Evolutionary conservation across 2,329 filamentous ascomycete species (phyloP).

Genomic region (Xylariaceae sp.): DNA sequence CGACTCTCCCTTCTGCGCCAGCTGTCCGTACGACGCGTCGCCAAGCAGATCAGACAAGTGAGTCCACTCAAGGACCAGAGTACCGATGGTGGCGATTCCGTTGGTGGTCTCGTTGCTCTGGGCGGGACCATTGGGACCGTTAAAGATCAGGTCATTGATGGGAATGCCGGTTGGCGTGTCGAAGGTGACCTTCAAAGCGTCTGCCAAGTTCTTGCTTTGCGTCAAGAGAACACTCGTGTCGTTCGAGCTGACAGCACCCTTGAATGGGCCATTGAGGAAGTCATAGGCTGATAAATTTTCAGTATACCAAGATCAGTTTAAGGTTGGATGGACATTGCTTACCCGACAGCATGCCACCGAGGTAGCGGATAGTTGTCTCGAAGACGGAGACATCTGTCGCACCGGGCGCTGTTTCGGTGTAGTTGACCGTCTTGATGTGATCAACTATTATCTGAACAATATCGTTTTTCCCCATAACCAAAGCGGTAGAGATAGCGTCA

Average conservation of each 20-base stretch:
- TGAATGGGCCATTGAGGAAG: conserved; percentile 65
- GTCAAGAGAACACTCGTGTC: conserved; percentile 57
- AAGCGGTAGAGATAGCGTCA: conserved; percentile 74
- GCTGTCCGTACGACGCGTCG: conserved; percentile 59
- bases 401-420: conserved; percentile 52
- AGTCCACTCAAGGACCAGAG: conserved; percentile 80
- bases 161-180: conserved; percentile 72
- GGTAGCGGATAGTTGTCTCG: conserved; percentile 85
- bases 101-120: conserved; percentile 46
- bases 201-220: conserved; percentile 66
- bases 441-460: conserved; percentile 69
- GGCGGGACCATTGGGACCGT: conserved; percentile 19
- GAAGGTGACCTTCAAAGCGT: conserved; percentile 73
- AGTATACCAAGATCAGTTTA: conserved; percentile 8
- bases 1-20: conserved; percentile 64
- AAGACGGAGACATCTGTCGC: conserved; percentile 64
- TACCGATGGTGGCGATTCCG: conserved; percentile 72
- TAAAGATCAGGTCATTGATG: conserved; percentile 58
- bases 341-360: conserved; percentile 76
- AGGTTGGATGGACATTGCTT: conserved; percentile 10
- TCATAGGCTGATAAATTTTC: conserved; percentile 52
- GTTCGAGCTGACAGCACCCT: conserved; percentile 41
- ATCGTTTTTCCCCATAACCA: conserved; percentile 67
- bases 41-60: conserved; percentile 72
- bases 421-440: conserved; percentile 68